Base-by-base conservation (phyloP, 352 stramenopile genomes). In the Phytophthora melonis region DNA sequence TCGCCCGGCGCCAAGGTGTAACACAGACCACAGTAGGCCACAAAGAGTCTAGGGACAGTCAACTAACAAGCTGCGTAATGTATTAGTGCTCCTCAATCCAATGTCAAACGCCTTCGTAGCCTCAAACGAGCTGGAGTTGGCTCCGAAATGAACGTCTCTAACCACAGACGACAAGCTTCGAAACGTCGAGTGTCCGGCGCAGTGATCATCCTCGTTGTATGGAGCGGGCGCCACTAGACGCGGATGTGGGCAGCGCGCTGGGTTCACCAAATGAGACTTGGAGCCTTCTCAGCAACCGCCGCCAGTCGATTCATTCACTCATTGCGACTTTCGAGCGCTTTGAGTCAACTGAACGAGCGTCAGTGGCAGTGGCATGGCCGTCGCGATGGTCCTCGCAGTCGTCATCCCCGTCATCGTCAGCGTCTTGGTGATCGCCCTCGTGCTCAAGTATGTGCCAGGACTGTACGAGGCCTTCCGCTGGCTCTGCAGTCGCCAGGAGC, bases 391-490 rank as follows among this genome's bases (percentile, higher is more conserved):
- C 16, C 69, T 80, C 55, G 57, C 45, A 47, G 45, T 78, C 47
- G 39, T 62, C 14, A 34, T 77, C 39, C 64, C 73, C 0, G 34
- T 92, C 32, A 75, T 75, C 0, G 77, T 82, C 49, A 75, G 52
- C 9, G 45, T 81, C 58, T 70, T 86, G 53, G 36, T 82, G 45
- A 55, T 77, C 58, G 74, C 70, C 16, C 41, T 89, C 25, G 73
- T 73, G 30, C 56, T 87, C 63, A 86, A 81, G 67, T 83, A 84
- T 75, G 34, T 81, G 1, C 53, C 63, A 3, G 64, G 57, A 55
- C 45, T 71, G 7, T 27, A 60, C n/a, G 18, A 39, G 8, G n/a
- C 32, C 13, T 52, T 73, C 19, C 13, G 55, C 14, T 70, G 32
- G 11, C 27, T 67, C 1, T 55, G 71, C 8, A 34, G 49, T 10